Conservation (phyloP, 2,329 filamentous ascomycete genomes). For the Aspergillus fischeri region DNA sequence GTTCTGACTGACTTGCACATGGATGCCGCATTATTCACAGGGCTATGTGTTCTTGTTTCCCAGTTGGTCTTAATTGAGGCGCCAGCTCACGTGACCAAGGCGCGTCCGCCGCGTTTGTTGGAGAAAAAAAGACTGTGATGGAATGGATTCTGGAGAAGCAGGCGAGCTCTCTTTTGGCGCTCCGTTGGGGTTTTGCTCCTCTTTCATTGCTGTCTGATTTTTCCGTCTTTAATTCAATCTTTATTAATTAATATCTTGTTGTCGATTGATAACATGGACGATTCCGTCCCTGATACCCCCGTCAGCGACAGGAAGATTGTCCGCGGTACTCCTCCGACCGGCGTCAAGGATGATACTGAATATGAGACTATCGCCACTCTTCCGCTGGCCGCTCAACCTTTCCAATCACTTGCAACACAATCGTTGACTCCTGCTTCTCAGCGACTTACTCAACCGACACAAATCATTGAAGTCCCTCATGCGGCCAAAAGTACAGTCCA, state of each 20-base stretch:
- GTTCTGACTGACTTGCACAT: neutral
- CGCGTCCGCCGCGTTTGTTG: slow-evolving; percentile 19
- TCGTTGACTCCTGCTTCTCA: slow-evolving; percentile 45
- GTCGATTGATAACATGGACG: slow-evolving; percentile 28
- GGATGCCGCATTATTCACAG: neutral
- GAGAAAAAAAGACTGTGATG: slow-evolving; percentile 12
- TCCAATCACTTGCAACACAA: slow-evolving; percentile 26
- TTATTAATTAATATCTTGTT: neutral
- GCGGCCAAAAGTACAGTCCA: slow-evolving; percentile 53
- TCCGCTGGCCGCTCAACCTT: slow-evolving; percentile 30
- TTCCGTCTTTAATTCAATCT: neutral
- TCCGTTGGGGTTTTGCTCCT: neutral
- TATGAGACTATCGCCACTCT: slow-evolving; percentile 49
- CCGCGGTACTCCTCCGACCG: slow-evolving; percentile 20
- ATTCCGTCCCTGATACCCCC: slow-evolving; percentile 40
- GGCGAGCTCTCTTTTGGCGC: neutral
- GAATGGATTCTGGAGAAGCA: slow-evolving; percentile 4
- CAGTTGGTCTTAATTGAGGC: slow-evolving; percentile 19
- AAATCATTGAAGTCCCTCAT: slow-evolving; percentile 48
- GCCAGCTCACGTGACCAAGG: slow-evolving; percentile 18
- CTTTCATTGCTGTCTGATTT: neutral
- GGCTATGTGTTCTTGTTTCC: neutral
- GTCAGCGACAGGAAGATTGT: slow-evolving; percentile 31
- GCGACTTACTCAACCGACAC: slow-evolving; percentile 58
- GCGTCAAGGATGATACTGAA: slow-evolving; percentile 31